Evolutionary conservation across 163 green algal genomes (phyloP).

Genomic region (Chlorella variabilis): DNA sequence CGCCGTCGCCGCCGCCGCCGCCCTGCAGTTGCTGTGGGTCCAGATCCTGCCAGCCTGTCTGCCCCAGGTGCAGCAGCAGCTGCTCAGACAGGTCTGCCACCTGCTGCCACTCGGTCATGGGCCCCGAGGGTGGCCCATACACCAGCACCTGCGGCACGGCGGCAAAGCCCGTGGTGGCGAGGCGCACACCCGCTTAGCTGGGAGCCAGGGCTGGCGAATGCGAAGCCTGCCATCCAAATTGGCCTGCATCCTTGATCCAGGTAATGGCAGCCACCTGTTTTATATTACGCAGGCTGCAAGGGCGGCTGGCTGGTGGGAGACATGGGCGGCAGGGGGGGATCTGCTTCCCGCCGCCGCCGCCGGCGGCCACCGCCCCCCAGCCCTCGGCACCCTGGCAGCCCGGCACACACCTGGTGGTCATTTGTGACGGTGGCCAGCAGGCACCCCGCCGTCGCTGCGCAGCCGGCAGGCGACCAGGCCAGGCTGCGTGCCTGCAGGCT

Average conservation of each 20-base stretch:
- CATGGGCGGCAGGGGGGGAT: no score
- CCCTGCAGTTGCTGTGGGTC: not conserved
- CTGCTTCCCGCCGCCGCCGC: no score
- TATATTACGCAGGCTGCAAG: no score
- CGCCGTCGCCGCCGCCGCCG: not conserved
- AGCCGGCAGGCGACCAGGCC: conserved; percentile 57
- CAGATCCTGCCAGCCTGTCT: conserved; percentile 31
- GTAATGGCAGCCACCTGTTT: no score
- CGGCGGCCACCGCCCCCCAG: no score
- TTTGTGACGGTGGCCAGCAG: conserved; percentile 51
- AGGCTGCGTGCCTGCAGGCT: conserved; percentile 27
- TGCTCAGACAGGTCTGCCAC: conserved; percentile 26
- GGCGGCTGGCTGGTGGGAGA: no score
- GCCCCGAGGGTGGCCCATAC: conserved; percentile 36
- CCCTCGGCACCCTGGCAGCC: no score
- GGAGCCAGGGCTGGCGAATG: no score
- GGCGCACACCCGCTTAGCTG: no score
- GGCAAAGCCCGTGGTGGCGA: not conserved
- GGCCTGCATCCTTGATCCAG: no score
- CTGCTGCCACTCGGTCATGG: conserved; percentile 44
- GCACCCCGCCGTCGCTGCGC: conserved; percentile 42
- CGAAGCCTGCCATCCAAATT: no score
- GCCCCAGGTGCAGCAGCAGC: conserved; percentile 45
- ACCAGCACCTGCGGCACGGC: conserved; percentile 42
- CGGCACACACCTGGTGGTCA: conserved; percentile 60